A percentile compares a stretch with the other conserved stretches of the same genome.
These are phyloP conservation scores for Botrytis sinoallii DNA, from an alignment of 2,329 filamentous ascomycete genomes.

Conservation along the genomic window DNA sequence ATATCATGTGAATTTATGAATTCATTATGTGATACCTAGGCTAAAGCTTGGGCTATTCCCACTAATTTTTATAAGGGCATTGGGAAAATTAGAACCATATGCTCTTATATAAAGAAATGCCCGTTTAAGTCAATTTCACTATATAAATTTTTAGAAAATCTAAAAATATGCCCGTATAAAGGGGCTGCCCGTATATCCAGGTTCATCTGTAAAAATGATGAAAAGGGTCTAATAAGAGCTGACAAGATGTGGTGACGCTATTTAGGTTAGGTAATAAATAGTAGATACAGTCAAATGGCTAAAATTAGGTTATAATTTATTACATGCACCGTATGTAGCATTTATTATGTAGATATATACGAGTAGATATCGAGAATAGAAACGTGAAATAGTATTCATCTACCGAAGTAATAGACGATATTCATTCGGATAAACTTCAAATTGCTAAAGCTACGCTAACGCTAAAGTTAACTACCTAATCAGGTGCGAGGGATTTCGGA, in stretches of 20 bases:
- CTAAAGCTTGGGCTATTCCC: too few species aligned
- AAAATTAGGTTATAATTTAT: not conserved
- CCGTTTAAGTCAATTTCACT: too few species aligned
- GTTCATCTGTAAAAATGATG: slow-evolving; percentile 5
- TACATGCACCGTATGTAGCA: not conserved
- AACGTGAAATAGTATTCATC: not conserved
- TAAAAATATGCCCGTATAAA: too few species aligned
- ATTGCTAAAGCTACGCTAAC: not conserved
- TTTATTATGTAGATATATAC: not conserved
- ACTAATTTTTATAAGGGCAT: too few species aligned
- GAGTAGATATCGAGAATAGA: not conserved
- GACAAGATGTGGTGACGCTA: not conserved
- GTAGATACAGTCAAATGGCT: not conserved
- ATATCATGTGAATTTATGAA: too few species aligned
- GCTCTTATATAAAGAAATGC: too few species aligned
- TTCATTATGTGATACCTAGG: too few species aligned
- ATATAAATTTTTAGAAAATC: too few species aligned
- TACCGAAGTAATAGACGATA: not conserved
- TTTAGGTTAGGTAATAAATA: not conserved
- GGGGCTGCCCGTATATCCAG: too few species aligned
- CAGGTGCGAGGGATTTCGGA: not conserved
- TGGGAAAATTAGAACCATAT: too few species aligned
- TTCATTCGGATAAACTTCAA: not conserved
- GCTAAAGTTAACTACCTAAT: not conserved
- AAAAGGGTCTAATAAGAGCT: not conserved